Base-by-base conservation (phyloP, 768 basidiomycete genomes). In the Boletus tomentosulus region DNA sequence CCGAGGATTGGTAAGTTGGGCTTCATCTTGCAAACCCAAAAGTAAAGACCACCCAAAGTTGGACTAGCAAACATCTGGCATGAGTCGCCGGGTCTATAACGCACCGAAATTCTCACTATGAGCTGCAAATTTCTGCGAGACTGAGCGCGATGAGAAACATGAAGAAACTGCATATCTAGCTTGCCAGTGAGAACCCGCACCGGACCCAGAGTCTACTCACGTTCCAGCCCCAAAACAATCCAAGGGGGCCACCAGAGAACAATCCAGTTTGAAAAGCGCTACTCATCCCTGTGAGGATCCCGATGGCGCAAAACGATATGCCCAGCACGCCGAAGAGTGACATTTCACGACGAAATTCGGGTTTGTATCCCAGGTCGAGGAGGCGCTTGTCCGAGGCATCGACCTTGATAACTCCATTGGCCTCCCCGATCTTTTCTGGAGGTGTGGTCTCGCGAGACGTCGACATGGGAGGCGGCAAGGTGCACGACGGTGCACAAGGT, bases 171-270 rank as follows among this genome's bases (percentile, higher is more conserved):
- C 81, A 82, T 61, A 79, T 78, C 76, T 77, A 48, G 33, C 24
- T 25, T 4, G 16, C 10, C n/a, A 19, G n/a, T 4, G 43, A 48
- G 24, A 11, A 31, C 30, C 28, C 28, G 6, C 28, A 30, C 28
- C 28, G 7, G n/a, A n/a, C n/a, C n/a, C 27, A 19, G 27, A 46
- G 28, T 11, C 24, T 12, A 64, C 74, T 57, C 54, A 81, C 81
- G 59, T 83, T 82, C 82, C 82, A 83, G 10, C 80, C 82, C 81
- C 81, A 83, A 62, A 83, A 83, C 55, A 82, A 64, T 2, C 81
- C 79, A 28, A 83, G 62, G 3, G 81, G 81, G 6, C 81, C 82
- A 1, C 82, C 80, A 41, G 79, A 81, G 63, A 82, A 80, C 12
- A 82, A 65, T 0, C 82, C 80, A 0, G 80, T 82, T 60, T 83